Conservation (phyloP, 768 basidiomycete species). For the Amanita polypyramis region DNA sequence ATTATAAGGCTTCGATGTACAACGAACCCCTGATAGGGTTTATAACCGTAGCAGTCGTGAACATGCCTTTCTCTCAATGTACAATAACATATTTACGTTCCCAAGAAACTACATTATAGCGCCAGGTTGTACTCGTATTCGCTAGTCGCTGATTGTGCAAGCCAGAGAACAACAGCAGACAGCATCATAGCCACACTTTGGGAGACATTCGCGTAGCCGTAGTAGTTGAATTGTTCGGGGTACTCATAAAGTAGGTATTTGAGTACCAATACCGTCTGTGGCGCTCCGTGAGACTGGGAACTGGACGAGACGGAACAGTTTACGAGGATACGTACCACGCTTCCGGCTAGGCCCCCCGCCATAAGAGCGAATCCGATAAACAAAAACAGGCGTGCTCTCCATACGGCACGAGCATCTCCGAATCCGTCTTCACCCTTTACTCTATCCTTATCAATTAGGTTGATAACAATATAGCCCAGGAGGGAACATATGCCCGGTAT, state of each 20-base stretch:
- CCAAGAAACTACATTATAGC: constrained; percentile 23
- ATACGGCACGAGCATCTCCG: constrained; percentile 77
- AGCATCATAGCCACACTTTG: constrained; percentile 74
- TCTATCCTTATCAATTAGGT: constrained; percentile 90
- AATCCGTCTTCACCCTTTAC: constrained; percentile 71
- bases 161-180: constrained; percentile 79
- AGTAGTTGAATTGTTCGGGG: constrained; percentile 62
- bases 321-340: constrained; percentile 57
- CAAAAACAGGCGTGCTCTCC: constrained; percentile 82
- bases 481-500: constrained; percentile 91
- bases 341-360: constrained; percentile 97
- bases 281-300: not conserved
- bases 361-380: constrained; percentile 96
- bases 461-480: constrained; percentile 86
- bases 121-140: constrained; percentile 87
- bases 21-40: no score
- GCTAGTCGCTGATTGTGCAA: constrained; percentile 63
- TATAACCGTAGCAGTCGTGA: not conserved
- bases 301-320: not conserved
- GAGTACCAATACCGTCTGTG: constrained; percentile 74
- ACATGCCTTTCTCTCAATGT: not conserved
- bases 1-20: no score
- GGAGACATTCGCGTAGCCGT: constrained; percentile 80
- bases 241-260: constrained; percentile 72
- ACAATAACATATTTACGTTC: not conserved